These are phyloP conservation scores for Silene vulgaris DNA, from an alignment of 179 eudicot genomes.

Conservation along the genomic window DNA sequence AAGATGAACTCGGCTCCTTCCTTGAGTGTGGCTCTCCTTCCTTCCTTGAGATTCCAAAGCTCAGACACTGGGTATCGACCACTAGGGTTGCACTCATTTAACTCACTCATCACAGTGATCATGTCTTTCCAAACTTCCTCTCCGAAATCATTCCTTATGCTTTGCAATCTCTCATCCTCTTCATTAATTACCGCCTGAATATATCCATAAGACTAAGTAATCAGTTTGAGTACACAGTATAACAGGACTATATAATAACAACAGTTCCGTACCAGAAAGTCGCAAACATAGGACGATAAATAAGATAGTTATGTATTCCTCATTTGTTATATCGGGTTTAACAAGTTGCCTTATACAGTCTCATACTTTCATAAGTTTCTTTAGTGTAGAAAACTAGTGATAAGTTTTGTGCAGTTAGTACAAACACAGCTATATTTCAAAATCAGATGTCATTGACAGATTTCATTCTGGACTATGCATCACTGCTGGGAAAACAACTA, in stretches of 20 bases:
- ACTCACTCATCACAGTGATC: slow-evolving; percentile 28
- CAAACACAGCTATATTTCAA: neutral
- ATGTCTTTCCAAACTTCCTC: slow-evolving; percentile 29
- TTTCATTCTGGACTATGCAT: too few species aligned
- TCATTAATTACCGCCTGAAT: slow-evolving; percentile 34
- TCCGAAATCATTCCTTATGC: slow-evolving; percentile 33
- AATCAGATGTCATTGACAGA: too few species aligned
- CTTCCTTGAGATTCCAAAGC: slow-evolving; percentile 38
- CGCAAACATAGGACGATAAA: neutral
- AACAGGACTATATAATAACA: neutral
- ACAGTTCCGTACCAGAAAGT: neutral
- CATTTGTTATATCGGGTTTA: too few species aligned
- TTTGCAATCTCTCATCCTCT: slow-evolving; percentile 36
- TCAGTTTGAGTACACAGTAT: too few species aligned
- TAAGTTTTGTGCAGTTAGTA: neutral
- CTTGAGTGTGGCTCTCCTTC: slow-evolving; percentile 26
- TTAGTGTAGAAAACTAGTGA: neutral
- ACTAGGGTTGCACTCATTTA: slow-evolving; percentile 41
- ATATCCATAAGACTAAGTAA: too few species aligned
- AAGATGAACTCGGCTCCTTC: slow-evolving; percentile 31
- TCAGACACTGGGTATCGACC: slow-evolving; percentile 34
- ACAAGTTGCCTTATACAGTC: too few species aligned
- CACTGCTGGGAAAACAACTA: neutral
- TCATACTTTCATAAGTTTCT: neutral
- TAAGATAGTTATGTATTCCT: too few species aligned